Percentiles rank a stretch among this genome's conserved stretches.
Conservation (phyloP, 2,329 filamentous ascomycete genomes). For the Talaromyces sp. region DNA sequence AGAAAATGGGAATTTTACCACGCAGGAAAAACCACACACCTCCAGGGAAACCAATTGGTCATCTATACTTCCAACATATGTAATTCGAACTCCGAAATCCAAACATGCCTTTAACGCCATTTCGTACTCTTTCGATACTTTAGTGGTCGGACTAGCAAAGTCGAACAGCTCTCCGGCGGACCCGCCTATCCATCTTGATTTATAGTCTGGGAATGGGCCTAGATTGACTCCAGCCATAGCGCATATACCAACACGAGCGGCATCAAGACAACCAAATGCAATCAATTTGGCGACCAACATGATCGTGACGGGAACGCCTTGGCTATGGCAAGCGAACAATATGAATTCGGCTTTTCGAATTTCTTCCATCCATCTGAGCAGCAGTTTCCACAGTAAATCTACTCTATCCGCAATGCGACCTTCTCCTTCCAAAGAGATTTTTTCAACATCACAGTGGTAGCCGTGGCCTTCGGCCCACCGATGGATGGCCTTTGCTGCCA, state of each 20-base stretch:
- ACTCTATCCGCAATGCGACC: slow-evolving; percentile 86
- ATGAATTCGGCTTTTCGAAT: slow-evolving; percentile 85
- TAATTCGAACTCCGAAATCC: slow-evolving; percentile 72
- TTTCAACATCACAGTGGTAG: slow-evolving; percentile 78
- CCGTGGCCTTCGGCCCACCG: slow-evolving; percentile 73
- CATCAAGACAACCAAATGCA: slow-evolving; percentile 75
- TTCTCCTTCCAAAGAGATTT: slow-evolving; percentile 90
- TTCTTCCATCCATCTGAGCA: slow-evolving; percentile 91
- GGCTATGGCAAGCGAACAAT: slow-evolving; percentile 87
- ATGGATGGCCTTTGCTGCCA: slow-evolving; percentile 76
- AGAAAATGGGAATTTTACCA: neutral
- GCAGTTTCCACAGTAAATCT: slow-evolving; percentile 85
- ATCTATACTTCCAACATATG: slow-evolving; percentile 90
- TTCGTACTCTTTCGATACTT: slow-evolving; percentile 76
- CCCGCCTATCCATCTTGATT: slow-evolving; percentile 80
- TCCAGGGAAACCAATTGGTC: slow-evolving; percentile 94
- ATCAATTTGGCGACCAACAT: slow-evolving; percentile 93
- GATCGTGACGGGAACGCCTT: slow-evolving; percentile 88
- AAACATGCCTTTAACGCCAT: slow-evolving; percentile 68
- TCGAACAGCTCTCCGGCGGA: slow-evolving; percentile 94
- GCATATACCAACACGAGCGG: slow-evolving; percentile 76
- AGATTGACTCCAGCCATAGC: slow-evolving; percentile 88
- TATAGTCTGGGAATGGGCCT: slow-evolving; percentile 88
- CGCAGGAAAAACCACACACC: slow-evolving; percentile 42
- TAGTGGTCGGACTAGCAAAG: slow-evolving; percentile 75